Evolutionary conservation across 768 basidiomycete species (phyloP).

Genomic region (Mycena haematopus): DNA sequence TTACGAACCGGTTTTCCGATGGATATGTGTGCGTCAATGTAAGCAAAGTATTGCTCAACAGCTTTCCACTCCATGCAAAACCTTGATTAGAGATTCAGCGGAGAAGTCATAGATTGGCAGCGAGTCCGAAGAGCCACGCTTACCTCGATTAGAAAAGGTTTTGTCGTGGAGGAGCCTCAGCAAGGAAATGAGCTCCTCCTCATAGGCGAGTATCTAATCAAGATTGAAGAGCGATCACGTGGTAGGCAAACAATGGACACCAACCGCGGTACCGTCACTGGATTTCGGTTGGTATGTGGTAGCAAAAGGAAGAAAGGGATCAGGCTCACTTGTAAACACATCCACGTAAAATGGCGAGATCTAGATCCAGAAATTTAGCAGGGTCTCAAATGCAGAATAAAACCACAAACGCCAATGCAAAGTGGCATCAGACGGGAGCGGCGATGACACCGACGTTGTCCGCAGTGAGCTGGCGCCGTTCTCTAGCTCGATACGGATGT

Average conservation of each 20-base stretch:
- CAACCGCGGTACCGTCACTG: slow-evolving; percentile 68
- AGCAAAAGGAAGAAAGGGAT: not conserved
- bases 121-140: too few species aligned
- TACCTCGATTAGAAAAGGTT: too few species aligned
- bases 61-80: slow-evolving; percentile 80
- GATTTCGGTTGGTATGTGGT: slow-evolving; percentile 2
- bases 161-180: too few species aligned
- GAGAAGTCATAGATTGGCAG: too few species aligned
- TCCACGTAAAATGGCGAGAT: slow-evolving; percentile 79
- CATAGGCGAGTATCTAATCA: slow-evolving; percentile 66
- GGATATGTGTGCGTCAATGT: slow-evolving; percentile 85
- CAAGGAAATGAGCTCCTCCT: slow-evolving; percentile 58
- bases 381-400: slow-evolving; percentile 2
- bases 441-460: slow-evolving; percentile 72
- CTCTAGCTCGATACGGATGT: slow-evolving; percentile 80
- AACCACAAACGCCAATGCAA: slow-evolving; percentile 80
- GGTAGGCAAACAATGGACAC: slow-evolving; percentile 28
- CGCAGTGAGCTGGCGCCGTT: slow-evolving; percentile 80
- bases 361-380: slow-evolving; percentile 41
- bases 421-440: slow-evolving; percentile 81
- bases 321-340: slow-evolving; percentile 75
- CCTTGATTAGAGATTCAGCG: slow-evolving; percentile 85
- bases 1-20: slow-evolving; percentile 81
- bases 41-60: slow-evolving; percentile 72
- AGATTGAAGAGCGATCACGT: not conserved